Conservation (phyloP, 768 basidiomycete genomes). For the Rubroboletus pulcherrimus region DNA sequence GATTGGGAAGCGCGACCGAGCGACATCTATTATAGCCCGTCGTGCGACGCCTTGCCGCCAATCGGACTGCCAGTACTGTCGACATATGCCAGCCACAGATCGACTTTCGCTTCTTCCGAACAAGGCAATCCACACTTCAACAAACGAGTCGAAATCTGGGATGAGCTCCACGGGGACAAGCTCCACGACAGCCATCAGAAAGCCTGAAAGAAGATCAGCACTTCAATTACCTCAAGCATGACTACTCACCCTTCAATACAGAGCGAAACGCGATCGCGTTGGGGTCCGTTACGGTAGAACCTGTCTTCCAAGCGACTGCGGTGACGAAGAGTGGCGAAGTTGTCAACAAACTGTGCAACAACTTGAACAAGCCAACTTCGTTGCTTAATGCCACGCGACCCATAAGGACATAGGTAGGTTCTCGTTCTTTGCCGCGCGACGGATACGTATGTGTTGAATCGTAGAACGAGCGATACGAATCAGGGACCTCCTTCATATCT, state of each 20-base stretch:
- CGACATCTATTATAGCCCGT: conserved; percentile 78
- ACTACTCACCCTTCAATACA: conserved; percentile 70
- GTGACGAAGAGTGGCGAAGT: conserved; percentile 76
- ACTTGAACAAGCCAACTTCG: conserved; percentile 56
- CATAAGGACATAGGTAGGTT: conserved; percentile 57
- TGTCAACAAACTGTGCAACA: conserved; percentile 57
- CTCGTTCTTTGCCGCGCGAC: conserved; percentile 50
- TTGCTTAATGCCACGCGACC: conserved; percentile 51
- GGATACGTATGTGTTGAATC: conserved; percentile 44
- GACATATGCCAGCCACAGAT: conserved; percentile 65
- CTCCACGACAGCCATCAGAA: conserved; percentile 71
- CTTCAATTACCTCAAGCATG: neutral
- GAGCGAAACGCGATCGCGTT: conserved; percentile 79
- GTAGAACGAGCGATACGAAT: conserved; percentile 54
- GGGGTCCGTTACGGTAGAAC: conserved; percentile 65
- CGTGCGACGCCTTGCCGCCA: conserved; percentile 65
- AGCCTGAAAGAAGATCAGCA: conserved; percentile 44
- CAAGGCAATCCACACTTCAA: conserved; percentile 76
- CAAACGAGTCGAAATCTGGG: conserved; percentile 64
- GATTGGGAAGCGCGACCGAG: conserved; percentile 79
- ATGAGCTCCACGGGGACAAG: conserved; percentile 74
- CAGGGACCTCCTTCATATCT: conserved; percentile 50
- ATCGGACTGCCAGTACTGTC: conserved; percentile 81
- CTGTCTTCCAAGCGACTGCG: conserved; percentile 62
- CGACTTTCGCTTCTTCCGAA: conserved; percentile 67